These are phyloP conservation scores for Picea glauca DNA, from an alignment of 75 land plant genomes.

Conservation along the genomic window DNA sequence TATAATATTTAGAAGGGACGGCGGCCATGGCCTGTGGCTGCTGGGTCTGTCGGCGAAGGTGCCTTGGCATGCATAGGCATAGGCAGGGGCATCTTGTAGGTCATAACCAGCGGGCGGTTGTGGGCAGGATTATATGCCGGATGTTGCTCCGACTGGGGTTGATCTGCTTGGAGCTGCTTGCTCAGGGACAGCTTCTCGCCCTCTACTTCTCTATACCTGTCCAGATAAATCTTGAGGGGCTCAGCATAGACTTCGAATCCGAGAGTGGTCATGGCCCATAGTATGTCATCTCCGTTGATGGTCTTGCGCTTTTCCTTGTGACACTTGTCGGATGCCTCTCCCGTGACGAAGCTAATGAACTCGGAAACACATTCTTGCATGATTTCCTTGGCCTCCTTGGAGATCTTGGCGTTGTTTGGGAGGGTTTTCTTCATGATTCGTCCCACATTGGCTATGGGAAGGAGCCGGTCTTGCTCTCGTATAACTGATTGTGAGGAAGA, in stretches of 20 bases:
- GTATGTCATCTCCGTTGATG: constrained; percentile 69
- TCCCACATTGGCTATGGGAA: constrained; percentile 74
- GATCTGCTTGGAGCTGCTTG: too few species aligned
- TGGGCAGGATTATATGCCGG: too few species aligned
- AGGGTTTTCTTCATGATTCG: constrained; percentile 69
- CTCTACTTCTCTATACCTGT: constrained; percentile 64
- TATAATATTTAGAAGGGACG: too few species aligned
- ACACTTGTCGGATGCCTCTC: neutral
- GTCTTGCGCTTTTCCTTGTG: constrained; percentile 76
- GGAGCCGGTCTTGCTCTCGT: constrained; percentile 59
- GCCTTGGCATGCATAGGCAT: too few species aligned
- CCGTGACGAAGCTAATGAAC: constrained; percentile 30
- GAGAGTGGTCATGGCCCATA: constrained; percentile 75
- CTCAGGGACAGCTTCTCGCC: neutral
- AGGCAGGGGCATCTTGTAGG: too few species aligned
- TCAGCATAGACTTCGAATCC: constrained; percentile 72
- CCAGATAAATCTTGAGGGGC: constrained; percentile 61
- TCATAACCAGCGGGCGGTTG: too few species aligned
- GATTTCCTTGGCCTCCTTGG: constrained; percentile 80
- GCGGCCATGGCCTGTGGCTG: too few species aligned
- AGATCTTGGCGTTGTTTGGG: constrained; percentile 71
- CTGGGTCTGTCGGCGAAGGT: too few species aligned
- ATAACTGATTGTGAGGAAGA: too few species aligned
- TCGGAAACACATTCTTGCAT: constrained; percentile 77
- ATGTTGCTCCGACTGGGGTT: too few species aligned